phyloP scores from a whole-genome alignment of 148 eudicot species.

The Rhododendron molle region DNA sequence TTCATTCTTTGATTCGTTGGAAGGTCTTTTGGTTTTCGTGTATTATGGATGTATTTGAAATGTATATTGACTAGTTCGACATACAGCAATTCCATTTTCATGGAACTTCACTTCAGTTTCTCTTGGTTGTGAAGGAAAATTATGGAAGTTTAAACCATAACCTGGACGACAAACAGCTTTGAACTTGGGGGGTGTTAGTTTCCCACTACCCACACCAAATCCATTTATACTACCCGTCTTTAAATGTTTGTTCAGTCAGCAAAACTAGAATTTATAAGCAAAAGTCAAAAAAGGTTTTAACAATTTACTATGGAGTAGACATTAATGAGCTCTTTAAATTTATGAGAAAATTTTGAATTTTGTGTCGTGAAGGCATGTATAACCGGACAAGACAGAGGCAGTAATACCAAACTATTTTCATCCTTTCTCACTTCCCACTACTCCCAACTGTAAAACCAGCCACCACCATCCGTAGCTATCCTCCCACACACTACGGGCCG shows the following conservation, averaged over 20 bases:
- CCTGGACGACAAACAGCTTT: background rate
- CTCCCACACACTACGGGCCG: too few relatives aligned
- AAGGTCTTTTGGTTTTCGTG: background rate
- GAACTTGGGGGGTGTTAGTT: background rate
- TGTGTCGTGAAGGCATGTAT: background rate
- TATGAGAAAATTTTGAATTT: background rate
- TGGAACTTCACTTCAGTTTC: background rate
- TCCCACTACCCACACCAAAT: background rate
- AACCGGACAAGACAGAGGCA: too few relatives aligned
- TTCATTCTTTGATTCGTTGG: slow-evolving; percentile 31
- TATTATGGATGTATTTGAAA: background rate
- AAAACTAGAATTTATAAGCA: background rate
- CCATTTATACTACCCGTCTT: too few relatives aligned
- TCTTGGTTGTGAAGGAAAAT: background rate
- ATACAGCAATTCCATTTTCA: background rate
- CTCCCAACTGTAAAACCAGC: too few relatives aligned
- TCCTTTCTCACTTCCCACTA: too few relatives aligned
- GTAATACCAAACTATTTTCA: too few relatives aligned
- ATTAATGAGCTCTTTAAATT: background rate
- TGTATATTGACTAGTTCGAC: background rate
- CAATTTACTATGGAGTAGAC: background rate
- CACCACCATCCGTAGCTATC: too few relatives aligned
- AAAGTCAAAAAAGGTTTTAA: too few relatives aligned
- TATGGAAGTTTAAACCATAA: background rate
- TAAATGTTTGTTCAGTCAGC: background rate